Evolutionary conservation across 2,329 filamentous ascomycete species (phyloP), one percentile per base, ranked within the genome.

Genomic region (Didymella lethalis): DNA sequence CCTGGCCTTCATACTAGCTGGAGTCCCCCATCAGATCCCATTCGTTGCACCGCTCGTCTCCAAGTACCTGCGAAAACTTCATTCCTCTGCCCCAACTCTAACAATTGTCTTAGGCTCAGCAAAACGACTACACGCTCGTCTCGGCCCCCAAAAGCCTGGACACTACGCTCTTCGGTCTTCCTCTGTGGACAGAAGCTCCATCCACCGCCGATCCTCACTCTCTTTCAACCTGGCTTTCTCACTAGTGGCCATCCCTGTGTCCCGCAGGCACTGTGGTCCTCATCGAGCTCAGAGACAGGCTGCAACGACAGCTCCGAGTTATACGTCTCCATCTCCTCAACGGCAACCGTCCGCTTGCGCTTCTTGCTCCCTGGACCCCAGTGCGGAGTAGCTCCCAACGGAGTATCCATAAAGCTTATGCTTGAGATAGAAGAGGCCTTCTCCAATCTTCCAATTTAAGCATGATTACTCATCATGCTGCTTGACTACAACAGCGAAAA

Each of bases 321-420:
- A 18, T 47, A 46, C 26, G 43, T n/a, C 36, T 48, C 32, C 20
- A 18, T n/a, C 41, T 58, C 12, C 11, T 47, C 41, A 6, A 12
- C 49, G 47, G 25, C 47, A 57, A 18, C 47, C 28, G 23, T 49
- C 38, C 18, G 38, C 46, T 47, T 59, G 40, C 54, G 55, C 26
- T 49, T 59, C 46, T 32, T 48, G 16, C 36, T 25, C 1, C 20
- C 11, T 12, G 38, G 12, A 1, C 10, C n/a, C 20, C 1, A 20
- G 25, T 10, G 8, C 36, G 16, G 6, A 7, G 20, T 18, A 7
- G 44, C 29, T 14, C 20, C n/a, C 34, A 31, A 36, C 3, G 44
- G 18, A 40, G n/a, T 6, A 16, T 54, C 50, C 38, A 34, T 49
- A 4, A 23, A 23, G 3, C 23, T 1, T 23, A 23, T 23, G 23